Evolutionary conservation across 768 basidiomycete species (phyloP).

Genomic region (Mycena sanguinolenta): DNA sequence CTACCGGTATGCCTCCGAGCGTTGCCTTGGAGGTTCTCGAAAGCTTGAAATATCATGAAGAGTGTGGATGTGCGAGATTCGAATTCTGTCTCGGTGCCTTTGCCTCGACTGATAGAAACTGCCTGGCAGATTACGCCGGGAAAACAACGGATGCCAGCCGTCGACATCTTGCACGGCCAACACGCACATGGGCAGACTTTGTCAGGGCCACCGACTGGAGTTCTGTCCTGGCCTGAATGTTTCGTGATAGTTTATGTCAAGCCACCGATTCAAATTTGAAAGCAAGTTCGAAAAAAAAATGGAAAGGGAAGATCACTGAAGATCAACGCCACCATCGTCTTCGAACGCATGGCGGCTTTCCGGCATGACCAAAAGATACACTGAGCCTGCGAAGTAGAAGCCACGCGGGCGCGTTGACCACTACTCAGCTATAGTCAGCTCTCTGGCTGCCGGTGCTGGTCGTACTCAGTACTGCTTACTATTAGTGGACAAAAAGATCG

Average conservation of each 20-base stretch:
- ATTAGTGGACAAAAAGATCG: too few species aligned
- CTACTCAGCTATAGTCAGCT: too few species aligned
- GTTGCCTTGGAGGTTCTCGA: constrained; percentile 27
- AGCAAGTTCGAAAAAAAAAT: too few species aligned
- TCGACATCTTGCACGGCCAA: constrained; percentile 19
- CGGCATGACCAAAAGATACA: neutral
- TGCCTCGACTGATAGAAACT: too few species aligned
- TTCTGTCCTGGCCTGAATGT: constrained; percentile 3
- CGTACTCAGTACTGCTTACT: too few species aligned
- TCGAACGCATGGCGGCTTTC: neutral
- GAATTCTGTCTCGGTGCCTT: neutral
- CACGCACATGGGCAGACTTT: constrained; percentile 27
- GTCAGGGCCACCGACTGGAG: constrained; percentile 24
- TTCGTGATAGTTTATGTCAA: neutral
- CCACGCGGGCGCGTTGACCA: neutral
- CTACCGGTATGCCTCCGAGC: constrained; percentile 15
- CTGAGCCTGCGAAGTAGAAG: neutral
- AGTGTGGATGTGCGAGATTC: constrained; percentile 20
- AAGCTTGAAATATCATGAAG: constrained; percentile 32
- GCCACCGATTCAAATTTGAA: neutral
- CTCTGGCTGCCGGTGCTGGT: too few species aligned
- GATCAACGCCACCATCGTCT: neutral
- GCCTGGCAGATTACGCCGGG: constrained; percentile 18
- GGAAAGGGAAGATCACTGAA: neutral
- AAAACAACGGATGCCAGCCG: constrained; percentile 15